Evolutionary conservation across 1,139 yeast species (phyloP), one percentile per base, ranked within the genome.

Genomic region (Pneumocystis jirovecii): DNA sequence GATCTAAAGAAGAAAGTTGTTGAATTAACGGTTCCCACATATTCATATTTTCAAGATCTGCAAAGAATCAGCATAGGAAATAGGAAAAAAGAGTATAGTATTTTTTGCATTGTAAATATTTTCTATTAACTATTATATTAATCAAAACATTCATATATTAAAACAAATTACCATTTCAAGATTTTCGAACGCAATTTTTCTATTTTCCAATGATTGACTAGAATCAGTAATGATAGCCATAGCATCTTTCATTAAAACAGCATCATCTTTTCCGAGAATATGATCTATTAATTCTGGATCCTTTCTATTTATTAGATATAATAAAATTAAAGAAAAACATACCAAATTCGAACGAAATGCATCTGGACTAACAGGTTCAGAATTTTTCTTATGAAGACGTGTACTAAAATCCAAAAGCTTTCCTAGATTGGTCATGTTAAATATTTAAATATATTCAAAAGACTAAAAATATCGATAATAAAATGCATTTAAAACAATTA

Each of bases 91-190:
- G 25, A 44, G 29, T 34, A 44, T 21, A 17, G 10, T 86, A 72
- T 89, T 90, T 75, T 93, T 91, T 34, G 98, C 97, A 74, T 93
- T 93, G 75, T 93, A 98, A 70, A 93, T 77, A 73, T 90, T 90
- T 74, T 93, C 98, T 68, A 93, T 87, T 67, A 93, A 80, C 65
- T 63, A 25, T 8, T 10, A 21, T 31, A n/a, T 40, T 25, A 31
- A 39, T 60, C 7, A 31, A 21, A 37, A 60, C 25, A 39, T 12
- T 60, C 25, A 60, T 12, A 60, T 21, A 60, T 37, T 50, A 50
- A 60, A 17, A 17, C 12, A 25, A 19, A 65, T 19, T 37, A 68
- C 66, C 95, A 91, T 89, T 74, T 93, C 97, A 72, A 91, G 86
- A 74, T 90, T 89, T 69, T 93, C 97, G 68, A 91, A 81, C 0